Conservation (phyloP, 78 protist species). For the Guillardia theta region DNA sequence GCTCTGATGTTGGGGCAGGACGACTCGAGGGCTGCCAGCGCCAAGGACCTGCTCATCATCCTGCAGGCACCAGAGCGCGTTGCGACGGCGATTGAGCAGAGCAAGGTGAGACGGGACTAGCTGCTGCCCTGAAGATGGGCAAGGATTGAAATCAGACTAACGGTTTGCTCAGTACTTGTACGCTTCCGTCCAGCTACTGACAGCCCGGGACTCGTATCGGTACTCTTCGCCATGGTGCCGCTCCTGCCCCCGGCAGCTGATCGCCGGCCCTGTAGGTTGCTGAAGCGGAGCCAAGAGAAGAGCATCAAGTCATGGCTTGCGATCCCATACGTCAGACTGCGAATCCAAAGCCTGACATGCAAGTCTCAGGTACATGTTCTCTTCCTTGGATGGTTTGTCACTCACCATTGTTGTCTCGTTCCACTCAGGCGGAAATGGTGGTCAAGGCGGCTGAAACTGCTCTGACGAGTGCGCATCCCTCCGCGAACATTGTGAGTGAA, state of each 20-base stretch:
- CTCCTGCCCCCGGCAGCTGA: too few relatives aligned
- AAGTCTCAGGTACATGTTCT: neutral
- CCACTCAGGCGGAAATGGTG: too few relatives aligned
- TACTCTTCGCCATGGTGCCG: too few relatives aligned
- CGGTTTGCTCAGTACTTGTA: neutral
- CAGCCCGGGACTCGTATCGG: constrained; percentile 10
- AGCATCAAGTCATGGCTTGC: neutral
- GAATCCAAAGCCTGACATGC: neutral
- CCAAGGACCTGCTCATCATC: neutral
- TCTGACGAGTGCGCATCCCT: neutral
- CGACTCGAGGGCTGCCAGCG: neutral
- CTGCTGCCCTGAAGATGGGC: too few relatives aligned
- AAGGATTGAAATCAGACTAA: too few relatives aligned
- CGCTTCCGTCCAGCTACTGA: neutral
- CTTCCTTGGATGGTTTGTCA: too few relatives aligned
- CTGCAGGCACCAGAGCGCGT: neutral
- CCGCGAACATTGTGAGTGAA: neutral
- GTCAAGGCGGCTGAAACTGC: neutral
- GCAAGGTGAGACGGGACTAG: too few relatives aligned
- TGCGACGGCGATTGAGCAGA: neutral
- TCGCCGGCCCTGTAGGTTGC: neutral
- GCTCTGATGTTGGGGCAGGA: too few relatives aligned
- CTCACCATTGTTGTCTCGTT: too few relatives aligned
- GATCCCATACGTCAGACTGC: neutral
- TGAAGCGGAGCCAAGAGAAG: neutral